Evolutionary conservation across 2,329 filamentous ascomycete species (phyloP), one percentile per base, ranked within the genome.

Genomic region (Fusarium euwallaceae): DNA sequence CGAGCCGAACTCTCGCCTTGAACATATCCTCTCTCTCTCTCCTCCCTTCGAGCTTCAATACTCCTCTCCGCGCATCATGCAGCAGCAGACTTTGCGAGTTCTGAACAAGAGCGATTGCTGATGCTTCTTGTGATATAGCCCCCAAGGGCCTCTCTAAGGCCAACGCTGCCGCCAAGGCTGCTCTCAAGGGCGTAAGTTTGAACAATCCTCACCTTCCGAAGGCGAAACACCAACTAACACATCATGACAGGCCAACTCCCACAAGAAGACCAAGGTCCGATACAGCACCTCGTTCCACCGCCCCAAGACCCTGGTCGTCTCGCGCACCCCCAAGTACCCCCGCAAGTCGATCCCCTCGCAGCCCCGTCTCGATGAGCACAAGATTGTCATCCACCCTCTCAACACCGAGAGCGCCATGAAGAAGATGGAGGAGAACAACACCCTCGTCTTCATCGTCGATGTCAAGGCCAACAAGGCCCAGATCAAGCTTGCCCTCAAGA

Each of bases 341-440:
- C 95, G 96, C 90, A 97, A 97, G 91, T 95, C 95, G 80, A 92
- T 99, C 85, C 92, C 94, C 82, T 93, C 96, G 86, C 91, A 91
- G 84, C 93, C 95, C 81, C 94, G 95, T 82, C 94, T 99, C 83
- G 97, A 99, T 88, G 94, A 96, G 89, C 94, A 95, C 92, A 98
- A 97, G 92, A 91, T 98, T 86, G 93, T 99, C 86, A 90, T 98
- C 84, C 95, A 98, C 92, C 97, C 97, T 79, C 92, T 99, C 84
- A 99, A 99, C 93, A 99, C 97, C 73, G 97, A 99, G 93, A 97
- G 93, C 84, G 97, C 97, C 83, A 98, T 99, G 96, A 99, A 99
- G 95, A 98, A 98, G 94, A 98, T 99, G 82, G 97, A 99, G 91
- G 97, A 99, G 93, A 95, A 99, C 92, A 99, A 99, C 92, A 99